Base-by-base conservation (phyloP, 495 filamentous ascomycete species). In the Choiromyces venosus region DNA sequence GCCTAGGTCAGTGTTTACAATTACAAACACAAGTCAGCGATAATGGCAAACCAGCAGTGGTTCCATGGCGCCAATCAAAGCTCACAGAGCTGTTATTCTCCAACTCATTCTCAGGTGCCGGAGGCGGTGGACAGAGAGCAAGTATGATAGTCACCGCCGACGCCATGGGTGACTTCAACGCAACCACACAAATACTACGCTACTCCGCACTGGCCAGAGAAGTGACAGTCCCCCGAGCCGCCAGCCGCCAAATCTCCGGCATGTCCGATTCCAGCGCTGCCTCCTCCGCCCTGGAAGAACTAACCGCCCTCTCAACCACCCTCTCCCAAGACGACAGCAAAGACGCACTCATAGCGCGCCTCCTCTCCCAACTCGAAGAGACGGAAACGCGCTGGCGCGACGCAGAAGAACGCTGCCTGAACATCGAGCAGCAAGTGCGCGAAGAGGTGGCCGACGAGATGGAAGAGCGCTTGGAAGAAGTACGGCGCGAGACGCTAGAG, bases 61-160 rank as follows among this genome's bases (percentile, higher is more conserved):
- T 97, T 37, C 92, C 94, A 38, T 97, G 92, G 86, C 89, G 95
- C 37, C 95, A 97, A 82, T 97, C 93, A 86, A 99, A 98, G 80
- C 87, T 99, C 74, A 99, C 95, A 0, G 95, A 99, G 82, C 87
- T 99, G 5, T 86, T 99, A 35, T 98, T 99, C 83, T 95, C 93
- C 29, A 98, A 98, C 82, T 94, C 90, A 2, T 97, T 97, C 83
- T 91, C 94, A 3, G 90, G 90, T 0, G 79, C 88, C 0, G 86
- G 87, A n/a, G 86, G 87, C 33, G 76, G 65, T 35, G 81, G 70
- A n/a, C 80, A 74, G 46, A 71, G 66, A 75, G 92, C 91, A 0
- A 87, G 94, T 78, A 98, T 99, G 95, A 91, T 98, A 64, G 96
- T 98, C 29, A 97, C 95, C 1, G 95, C 96, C 0, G 95, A 99